These are phyloP conservation scores for Melanogaster broomeanus DNA, from an alignment of 768 basidiomycete species.

Conservation along the genomic window DNA sequence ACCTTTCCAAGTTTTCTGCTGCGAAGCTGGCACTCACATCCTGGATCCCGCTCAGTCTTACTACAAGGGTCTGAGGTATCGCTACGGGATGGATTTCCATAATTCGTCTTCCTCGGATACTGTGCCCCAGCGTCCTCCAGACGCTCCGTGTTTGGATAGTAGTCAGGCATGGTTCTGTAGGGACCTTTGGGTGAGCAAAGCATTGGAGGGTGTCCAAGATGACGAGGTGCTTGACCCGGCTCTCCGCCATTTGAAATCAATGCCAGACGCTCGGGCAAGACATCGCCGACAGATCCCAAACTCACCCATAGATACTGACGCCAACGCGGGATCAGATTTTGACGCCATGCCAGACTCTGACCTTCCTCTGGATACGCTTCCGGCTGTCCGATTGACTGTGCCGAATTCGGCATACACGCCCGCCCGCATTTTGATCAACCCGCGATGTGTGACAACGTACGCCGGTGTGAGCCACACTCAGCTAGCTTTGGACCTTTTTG, in stretches of 20 bases:
- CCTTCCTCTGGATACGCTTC: slow-evolving; percentile 28
- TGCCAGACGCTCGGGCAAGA: slow-evolving; percentile 29
- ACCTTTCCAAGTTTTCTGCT: slow-evolving; percentile 98
- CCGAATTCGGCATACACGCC: slow-evolving; percentile 89
- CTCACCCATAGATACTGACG: slow-evolving; percentile 58
- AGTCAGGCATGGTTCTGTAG: slow-evolving; percentile 98
- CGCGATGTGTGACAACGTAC: slow-evolving; percentile 96
- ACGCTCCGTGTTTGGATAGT: slow-evolving; percentile 91
- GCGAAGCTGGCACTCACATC: slow-evolving; percentile 96
- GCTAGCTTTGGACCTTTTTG: slow-evolving; percentile 93
- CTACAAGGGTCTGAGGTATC: slow-evolving; percentile 87
- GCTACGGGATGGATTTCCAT: slow-evolving; percentile 78
- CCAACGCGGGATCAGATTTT: slow-evolving; percentile 84
- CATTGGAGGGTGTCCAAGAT: slow-evolving; percentile 71
- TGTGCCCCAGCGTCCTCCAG: slow-evolving; percentile 59
- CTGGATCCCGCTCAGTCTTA: slow-evolving; percentile 96
- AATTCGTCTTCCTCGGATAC: slow-evolving; percentile 71
- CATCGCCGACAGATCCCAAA: slow-evolving; percentile 32
- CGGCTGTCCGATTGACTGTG: slow-evolving; percentile 52
- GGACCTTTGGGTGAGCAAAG: slow-evolving; percentile 93
- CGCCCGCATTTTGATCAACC: slow-evolving; percentile 92
- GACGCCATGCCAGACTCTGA: slow-evolving; percentile 81
- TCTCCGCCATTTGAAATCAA: slow-evolving; percentile 8
- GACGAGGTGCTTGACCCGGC: slow-evolving; percentile 33
- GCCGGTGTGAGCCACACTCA: slow-evolving; percentile 97